Evolutionary conservation across 768 basidiomycete genomes (phyloP), one percentile per base, ranked within the genome.

Genomic region (Rubroboletus satanas): DNA sequence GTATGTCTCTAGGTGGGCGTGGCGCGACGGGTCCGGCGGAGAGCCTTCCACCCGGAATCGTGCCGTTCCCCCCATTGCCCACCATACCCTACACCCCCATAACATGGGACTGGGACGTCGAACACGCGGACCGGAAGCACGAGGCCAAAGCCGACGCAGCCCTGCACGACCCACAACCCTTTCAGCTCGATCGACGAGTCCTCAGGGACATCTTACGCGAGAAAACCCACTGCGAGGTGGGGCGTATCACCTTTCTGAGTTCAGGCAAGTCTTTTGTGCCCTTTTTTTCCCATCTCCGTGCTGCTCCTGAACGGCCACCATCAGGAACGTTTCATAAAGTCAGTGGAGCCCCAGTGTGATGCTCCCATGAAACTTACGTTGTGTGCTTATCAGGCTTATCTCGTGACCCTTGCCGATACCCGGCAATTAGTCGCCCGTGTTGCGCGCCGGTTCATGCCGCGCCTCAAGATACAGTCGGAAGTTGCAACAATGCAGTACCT

Each of bases 271-370:
- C 45, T 1, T 45, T 11, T 3, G 2, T 26, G 26, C 17, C 7
- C 43, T 23, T 47, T 43, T 47, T 43, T 41, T 51, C 58, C 58
- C 66, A 54, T 59, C 31, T 56, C 55, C 38, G 50, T 26, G 32
- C 37, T 5, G n/a, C 37, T 26, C 11, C 46, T 57, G 44, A 63
- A 39, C 26, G 9, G 45, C 38, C n/a, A 8, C 51, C 21, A 10
- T 49, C 55, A 88, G 90, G 90, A 26, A 92, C 90, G 2, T 93
- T 93, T 73, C 90, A 93, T 70, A 93, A 93, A 75, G 89, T 79
- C 23, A 73, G 70, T 62, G 55, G 41, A 33, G 46, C 11, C 21
- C 35, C 14, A 4, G 35, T 32, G 29, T 10, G 32, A 32, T 35
- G 43, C 35, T 2, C 2, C 29, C 49, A 47, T 47, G 38, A 38